phyloP scores from a whole-genome alignment of 2,329 filamentous ascomycete genomes.

The Pseudogymnoascus pannorum region DNA sequence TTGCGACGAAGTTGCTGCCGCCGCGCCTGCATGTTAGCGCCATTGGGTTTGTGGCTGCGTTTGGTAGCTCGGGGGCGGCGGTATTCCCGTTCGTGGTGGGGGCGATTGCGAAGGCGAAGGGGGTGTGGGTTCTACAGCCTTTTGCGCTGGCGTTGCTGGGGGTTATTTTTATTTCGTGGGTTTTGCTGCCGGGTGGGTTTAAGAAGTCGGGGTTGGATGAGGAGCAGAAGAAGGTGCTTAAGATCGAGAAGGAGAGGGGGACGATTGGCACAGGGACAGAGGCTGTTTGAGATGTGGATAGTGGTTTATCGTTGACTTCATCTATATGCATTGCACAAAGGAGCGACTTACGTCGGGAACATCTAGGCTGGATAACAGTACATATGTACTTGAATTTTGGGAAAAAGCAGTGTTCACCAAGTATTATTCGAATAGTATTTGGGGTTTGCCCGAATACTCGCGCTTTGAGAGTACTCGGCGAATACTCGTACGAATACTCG shows the following conservation, averaged over 20 bases:
- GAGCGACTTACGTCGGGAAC: neutral
- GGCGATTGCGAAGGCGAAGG: slow-evolving; percentile 53
- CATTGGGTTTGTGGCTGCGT: slow-evolving; percentile 72
- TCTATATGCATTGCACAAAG: neutral
- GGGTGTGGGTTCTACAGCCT: slow-evolving; percentile 51
- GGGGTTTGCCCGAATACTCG: too few relatives aligned
- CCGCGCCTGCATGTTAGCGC: slow-evolving; percentile 67
- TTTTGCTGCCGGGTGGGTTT: slow-evolving; percentile 29
- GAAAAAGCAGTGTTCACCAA: too few relatives aligned
- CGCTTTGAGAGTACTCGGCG: too few relatives aligned
- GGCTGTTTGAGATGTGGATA: neutral
- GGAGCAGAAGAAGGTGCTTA: slow-evolving; percentile 1
- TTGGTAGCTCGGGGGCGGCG: slow-evolving; percentile 68
- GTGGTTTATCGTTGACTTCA: neutral
- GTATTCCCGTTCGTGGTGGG: slow-evolving; percentile 60
- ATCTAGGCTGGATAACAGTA: neutral
- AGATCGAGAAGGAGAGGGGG: slow-evolving; percentile 1
- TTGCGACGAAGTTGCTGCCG: slow-evolving; percentile 67
- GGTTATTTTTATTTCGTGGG: slow-evolving; percentile 40
- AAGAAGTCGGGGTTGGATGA: slow-evolving; percentile 12
- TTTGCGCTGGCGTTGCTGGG: slow-evolving; percentile 43
- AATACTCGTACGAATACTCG: too few relatives aligned
- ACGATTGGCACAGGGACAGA: neutral
- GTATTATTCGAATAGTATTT: too few relatives aligned
- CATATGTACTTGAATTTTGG: neutral